Percentiles rank a stretch among this genome's conserved stretches.
Evolutionary conservation across 495 filamentous ascomycete genomes (phyloP).

Genomic region (Talaromyces ruber): DNA sequence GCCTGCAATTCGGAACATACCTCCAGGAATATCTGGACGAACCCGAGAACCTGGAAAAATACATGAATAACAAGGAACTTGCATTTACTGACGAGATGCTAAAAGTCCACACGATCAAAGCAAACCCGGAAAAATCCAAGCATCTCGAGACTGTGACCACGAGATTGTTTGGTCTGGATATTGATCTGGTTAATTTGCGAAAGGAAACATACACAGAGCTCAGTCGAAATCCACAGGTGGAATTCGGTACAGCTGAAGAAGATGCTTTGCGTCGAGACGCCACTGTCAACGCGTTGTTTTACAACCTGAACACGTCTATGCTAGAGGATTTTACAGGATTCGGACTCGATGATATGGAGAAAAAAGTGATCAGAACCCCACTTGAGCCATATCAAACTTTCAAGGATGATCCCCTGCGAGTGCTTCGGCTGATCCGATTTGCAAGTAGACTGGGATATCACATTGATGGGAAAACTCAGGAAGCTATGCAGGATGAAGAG

Average conservation of each 20-base stretch:
- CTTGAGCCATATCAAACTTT: conserved; percentile 88
- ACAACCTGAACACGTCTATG: conserved; percentile 65
- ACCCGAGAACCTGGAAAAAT: conserved; percentile 46
- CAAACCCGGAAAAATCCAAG: conserved; percentile 96
- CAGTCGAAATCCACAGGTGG: conserved; percentile 84
- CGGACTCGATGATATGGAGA: conserved; percentile 67
- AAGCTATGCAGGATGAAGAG: conserved; percentile 63
- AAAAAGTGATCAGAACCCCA: conserved; percentile 72
- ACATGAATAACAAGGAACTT: conserved; percentile 26
- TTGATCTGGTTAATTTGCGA: conserved; percentile 90
- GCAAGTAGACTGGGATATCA: conserved; percentile 72
- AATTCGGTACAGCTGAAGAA: conserved; percentile 86
- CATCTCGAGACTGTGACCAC: conserved; percentile 91
- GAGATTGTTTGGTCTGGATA: conserved; percentile 75
- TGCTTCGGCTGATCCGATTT: conserved; percentile 86
- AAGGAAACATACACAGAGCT: conserved; percentile 83
- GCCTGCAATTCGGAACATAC: conserved; percentile 66
- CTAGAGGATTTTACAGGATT: conserved; percentile 79
- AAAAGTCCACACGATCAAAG: conserved; percentile 65
- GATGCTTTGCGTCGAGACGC: conserved; percentile 88
- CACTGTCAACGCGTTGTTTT: conserved; percentile 93
- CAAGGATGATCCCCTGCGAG: conserved; percentile 83
- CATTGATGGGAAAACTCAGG: conserved; percentile 59
- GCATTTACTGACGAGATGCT: conserved; percentile 25
- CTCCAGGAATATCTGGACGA: conserved; percentile 51